phyloP scores from a whole-genome alignment of 257 asterid genomes.

The Haberlea rhodopensis region DNA sequence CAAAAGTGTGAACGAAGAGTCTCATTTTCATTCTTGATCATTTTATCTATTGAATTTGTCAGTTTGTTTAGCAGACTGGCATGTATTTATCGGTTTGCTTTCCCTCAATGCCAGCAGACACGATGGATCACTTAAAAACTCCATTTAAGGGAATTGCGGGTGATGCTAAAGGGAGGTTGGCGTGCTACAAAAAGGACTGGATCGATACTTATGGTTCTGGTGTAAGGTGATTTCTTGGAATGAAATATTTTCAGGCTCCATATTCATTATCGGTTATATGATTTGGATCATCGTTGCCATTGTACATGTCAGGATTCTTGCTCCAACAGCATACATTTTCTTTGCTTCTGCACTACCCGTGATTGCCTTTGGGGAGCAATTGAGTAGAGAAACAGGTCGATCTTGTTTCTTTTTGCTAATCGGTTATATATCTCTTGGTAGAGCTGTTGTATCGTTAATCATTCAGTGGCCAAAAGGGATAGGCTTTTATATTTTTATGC shows the following conservation, averaged over 20 bases:
- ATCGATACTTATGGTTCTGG: slow-evolving; percentile 54
- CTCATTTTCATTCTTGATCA: too few species aligned
- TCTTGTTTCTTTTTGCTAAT: not conserved
- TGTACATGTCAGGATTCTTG: slow-evolving; percentile 63
- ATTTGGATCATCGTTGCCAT: slow-evolving; percentile 21
- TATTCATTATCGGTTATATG: not conserved
- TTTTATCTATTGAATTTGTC: too few species aligned
- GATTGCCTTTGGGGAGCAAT: slow-evolving; percentile 85
- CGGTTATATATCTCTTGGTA: not conserved
- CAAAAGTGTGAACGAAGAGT: too few species aligned
- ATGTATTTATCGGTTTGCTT: not conserved
- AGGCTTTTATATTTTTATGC: too few species aligned
- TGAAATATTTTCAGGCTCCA: not conserved
- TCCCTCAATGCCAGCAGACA: slow-evolving; percentile 27
- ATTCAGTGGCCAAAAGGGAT: too few species aligned
- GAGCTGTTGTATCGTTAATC: too few species aligned
- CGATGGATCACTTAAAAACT: slow-evolving; percentile 35
- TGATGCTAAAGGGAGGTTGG: slow-evolving; percentile 49
- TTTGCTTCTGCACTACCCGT: slow-evolving; percentile 96
- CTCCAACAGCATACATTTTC: slow-evolving; percentile 87
- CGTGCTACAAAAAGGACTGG: slow-evolving; percentile 64
- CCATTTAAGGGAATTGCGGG: slow-evolving; percentile 45
- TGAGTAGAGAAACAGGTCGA: slow-evolving; percentile 88
- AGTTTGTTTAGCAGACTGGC: too few species aligned
- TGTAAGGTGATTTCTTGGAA: slow-evolving; percentile 41